Evolutionary conservation across 495 filamentous ascomycete genomes (phyloP).

Genomic region (Collariella sp.): DNA sequence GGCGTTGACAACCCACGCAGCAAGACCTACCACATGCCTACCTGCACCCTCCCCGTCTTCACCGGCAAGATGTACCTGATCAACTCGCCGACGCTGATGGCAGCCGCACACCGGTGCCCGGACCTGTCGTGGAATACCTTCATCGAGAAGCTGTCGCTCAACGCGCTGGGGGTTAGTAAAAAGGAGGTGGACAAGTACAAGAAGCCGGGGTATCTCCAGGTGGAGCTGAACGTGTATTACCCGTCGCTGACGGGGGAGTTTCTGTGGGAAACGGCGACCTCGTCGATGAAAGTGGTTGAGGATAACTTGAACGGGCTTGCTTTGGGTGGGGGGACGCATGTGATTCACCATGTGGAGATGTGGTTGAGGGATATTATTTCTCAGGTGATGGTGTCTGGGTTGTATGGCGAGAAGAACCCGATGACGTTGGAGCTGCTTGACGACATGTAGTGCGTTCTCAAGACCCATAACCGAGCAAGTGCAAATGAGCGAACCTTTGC

Average conservation of each 20-base stretch:
- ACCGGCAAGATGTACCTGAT: constrained; percentile 16
- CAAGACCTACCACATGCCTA: constrained; percentile 15
- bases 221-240: not conserved
- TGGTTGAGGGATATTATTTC: constrained; percentile 34
- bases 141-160: constrained; percentile 2
- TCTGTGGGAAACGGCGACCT: not conserved
- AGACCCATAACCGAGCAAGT: no score
- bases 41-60: constrained; percentile 34
- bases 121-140: constrained; percentile 11
- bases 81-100: constrained; percentile 8
- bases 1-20: not conserved
- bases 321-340: not conserved
- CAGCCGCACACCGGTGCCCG: constrained; percentile 9
- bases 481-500: not conserved
- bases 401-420: constrained; percentile 35
- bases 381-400: constrained; percentile 26
- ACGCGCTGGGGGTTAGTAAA: not conserved
- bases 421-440: constrained; percentile 21
- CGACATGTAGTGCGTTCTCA: constrained; percentile 23
- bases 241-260: not conserved
- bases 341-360: constrained; percentile 15
- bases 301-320: not conserved
- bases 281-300: not conserved
- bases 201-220: constrained; percentile 1
- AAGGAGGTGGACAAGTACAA: not conserved